Conservation (phyloP, 2,329 filamentous ascomycete species). For the Lachnellula occidentalis region DNA sequence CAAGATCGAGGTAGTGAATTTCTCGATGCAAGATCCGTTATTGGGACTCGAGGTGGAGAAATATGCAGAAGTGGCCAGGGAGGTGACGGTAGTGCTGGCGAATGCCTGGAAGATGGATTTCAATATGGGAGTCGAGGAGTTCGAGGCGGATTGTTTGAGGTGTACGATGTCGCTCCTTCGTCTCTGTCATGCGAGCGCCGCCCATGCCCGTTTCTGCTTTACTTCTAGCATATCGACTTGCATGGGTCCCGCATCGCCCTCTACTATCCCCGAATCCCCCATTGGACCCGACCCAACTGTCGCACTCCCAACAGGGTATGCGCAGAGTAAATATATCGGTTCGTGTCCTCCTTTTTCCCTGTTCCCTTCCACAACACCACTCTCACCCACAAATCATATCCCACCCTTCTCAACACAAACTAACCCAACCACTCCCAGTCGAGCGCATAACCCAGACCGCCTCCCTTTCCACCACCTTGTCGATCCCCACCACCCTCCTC, state of each 20-base stretch:
- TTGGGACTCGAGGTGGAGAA: constrained; percentile 24
- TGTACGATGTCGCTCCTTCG: constrained; percentile 30
- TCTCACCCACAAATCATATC: not conserved
- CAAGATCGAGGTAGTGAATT: constrained; percentile 25
- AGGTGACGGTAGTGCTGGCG: constrained; percentile 25
- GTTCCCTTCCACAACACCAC: not conserved
- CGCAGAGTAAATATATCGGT: constrained; percentile 28
- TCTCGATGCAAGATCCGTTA: constrained; percentile 27
- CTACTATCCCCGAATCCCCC: constrained; percentile 17
- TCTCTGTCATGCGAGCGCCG: constrained; percentile 22
- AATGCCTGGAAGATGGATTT: constrained; percentile 32
- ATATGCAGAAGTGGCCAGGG: constrained; percentile 20
- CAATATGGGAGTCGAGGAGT: constrained; percentile 26
- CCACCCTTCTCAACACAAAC: too few relatives aligned
- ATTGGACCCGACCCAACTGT: constrained; percentile 19
- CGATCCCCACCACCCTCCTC: constrained; percentile 20
- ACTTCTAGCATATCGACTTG: constrained; percentile 27
- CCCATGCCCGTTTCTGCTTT: constrained; percentile 23
- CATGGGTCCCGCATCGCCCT: constrained; percentile 16
- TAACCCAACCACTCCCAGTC: constrained; percentile 5
- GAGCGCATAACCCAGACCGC: constrained; percentile 24
- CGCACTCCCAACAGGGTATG: constrained; percentile 24
- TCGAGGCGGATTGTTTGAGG: constrained; percentile 29
- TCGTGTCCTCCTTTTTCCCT: not conserved
- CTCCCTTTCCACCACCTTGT: constrained; percentile 1